These are phyloP conservation scores for Urtica urens DNA, from an alignment of 306 rosid genomes.

Conservation along the genomic window DNA sequence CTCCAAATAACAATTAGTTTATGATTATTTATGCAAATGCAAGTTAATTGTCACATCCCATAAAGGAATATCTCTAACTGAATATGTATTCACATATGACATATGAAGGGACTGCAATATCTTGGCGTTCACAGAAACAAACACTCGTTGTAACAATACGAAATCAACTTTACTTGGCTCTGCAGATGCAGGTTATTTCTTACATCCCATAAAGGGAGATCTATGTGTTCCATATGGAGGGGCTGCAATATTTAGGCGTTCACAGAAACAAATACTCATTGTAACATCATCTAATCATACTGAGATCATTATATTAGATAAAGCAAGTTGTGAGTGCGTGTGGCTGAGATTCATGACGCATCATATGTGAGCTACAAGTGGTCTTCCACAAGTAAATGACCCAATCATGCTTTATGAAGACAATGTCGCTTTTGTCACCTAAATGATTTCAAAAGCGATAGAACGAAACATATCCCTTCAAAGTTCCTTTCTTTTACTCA, in stretches of 20 bases:
- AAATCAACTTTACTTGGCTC: too few species aligned
- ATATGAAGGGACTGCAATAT: background rate
- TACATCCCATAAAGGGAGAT: too few species aligned
- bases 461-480: background rate
- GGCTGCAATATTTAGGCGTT: background rate
- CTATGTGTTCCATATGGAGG: too few species aligned
- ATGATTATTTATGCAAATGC: background rate
- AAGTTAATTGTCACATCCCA: background rate
- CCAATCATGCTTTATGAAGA: background rate
- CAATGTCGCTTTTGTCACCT: background rate
- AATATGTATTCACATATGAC: background rate
- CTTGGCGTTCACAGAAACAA: too few species aligned
- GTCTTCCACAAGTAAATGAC: background rate
- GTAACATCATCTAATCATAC: background rate
- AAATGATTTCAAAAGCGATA: background rate
- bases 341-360: background rate
- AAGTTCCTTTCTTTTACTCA: slow-evolving; percentile 3
- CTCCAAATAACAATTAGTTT: background rate
- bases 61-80: background rate
- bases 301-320: background rate
- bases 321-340: background rate
- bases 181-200: too few species aligned
- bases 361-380: background rate
- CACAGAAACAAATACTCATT: background rate
- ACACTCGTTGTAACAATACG: too few species aligned